A percentile compares a stretch with the other conserved stretches of the same genome.
Conservation (phyloP, 345 rosid genomes). For the Gossypium bickii region DNA sequence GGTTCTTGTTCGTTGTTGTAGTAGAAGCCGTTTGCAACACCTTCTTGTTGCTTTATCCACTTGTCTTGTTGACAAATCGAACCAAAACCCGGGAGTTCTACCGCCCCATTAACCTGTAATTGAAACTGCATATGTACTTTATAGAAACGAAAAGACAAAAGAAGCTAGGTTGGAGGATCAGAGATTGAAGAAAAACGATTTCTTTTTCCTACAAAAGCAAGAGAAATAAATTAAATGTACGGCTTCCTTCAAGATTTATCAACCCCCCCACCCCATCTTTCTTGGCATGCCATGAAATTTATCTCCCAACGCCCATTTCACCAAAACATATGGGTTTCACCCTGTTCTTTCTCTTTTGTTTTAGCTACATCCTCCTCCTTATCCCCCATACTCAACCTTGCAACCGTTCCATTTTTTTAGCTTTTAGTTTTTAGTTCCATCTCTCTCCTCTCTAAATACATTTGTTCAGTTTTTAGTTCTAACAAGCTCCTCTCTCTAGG, state of each 20-base stretch:
- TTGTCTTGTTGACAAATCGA: conserved; percentile 30
- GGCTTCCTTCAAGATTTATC: too few species aligned
- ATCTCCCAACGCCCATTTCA: conserved; percentile 28
- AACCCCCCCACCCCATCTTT: background rate
- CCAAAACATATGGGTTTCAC: conserved; percentile 12
- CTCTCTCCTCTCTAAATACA: background rate
- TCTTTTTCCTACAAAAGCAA: background rate
- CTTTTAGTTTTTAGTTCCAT: background rate
- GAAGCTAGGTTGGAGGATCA: conserved; percentile 4
- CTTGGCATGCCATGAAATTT: conserved; percentile 28
- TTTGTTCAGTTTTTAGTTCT: too few species aligned
- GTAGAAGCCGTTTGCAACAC: conserved; percentile 17
- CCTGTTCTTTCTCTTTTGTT: conserved; percentile 11
- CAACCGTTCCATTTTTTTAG: conserved; percentile 21
- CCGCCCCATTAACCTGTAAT: background rate
- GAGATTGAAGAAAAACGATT: conserved; percentile 12
- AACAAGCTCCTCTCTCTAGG: background rate
- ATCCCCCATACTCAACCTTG: conserved; percentile 12
- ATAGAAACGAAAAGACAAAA: background rate
- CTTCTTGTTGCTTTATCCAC: conserved; percentile 29
- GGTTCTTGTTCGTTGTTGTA: conserved; percentile 25
- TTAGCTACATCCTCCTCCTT: conserved; percentile 25
- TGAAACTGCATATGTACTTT: too few species aligned
- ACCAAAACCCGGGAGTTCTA: conserved; percentile 37
- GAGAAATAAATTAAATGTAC: too few species aligned